Evolutionary conservation across 306 rosid species (phyloP).

Genomic region (Cicer bijugum): DNA sequence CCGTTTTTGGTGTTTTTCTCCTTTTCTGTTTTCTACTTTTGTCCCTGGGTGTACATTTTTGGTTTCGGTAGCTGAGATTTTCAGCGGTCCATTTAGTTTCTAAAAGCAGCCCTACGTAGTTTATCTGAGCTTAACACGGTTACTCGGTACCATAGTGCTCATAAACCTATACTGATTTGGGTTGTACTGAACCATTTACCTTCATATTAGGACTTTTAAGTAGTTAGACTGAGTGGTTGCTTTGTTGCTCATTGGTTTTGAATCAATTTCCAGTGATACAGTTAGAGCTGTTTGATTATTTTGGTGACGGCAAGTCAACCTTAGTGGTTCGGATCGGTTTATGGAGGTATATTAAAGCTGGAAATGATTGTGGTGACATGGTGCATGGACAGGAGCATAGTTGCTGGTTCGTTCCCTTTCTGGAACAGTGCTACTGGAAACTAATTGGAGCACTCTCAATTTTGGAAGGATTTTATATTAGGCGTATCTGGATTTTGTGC

Average conservation of each 20-base stretch:
- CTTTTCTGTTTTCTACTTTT: constrained; percentile 16
- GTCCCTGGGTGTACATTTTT: constrained; percentile 51
- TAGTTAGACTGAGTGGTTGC: constrained; percentile 46
- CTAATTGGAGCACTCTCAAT: constrained; percentile 55
- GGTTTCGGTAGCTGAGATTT: constrained; percentile 48
- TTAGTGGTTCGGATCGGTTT: constrained; percentile 50
- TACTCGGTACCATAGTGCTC: not conserved
- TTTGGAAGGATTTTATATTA: constrained; percentile 55
- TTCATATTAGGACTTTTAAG: constrained; percentile 35
- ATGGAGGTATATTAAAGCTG: constrained; percentile 70
- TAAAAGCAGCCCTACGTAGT: constrained; percentile 53
- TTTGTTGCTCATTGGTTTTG: constrained; percentile 40
- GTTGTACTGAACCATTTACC: constrained; percentile 43
- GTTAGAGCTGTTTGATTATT: constrained; percentile 39
- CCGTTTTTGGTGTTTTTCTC: constrained; percentile 39
- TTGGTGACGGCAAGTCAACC: constrained; percentile 44
- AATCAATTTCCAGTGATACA: constrained; percentile 42
- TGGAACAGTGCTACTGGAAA: constrained; percentile 62
- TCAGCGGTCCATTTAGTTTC: constrained; percentile 55
- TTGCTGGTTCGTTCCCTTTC: constrained; percentile 76
- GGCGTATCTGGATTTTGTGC: constrained; percentile 67
- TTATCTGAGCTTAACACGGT: constrained; percentile 49
- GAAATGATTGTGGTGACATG: constrained; percentile 90
- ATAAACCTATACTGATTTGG: constrained; percentile 37
- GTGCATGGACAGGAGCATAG: constrained; percentile 92